Base-by-base conservation (phyloP, 495 filamentous ascomycete species). In the Penicillium pulvis region DNA sequence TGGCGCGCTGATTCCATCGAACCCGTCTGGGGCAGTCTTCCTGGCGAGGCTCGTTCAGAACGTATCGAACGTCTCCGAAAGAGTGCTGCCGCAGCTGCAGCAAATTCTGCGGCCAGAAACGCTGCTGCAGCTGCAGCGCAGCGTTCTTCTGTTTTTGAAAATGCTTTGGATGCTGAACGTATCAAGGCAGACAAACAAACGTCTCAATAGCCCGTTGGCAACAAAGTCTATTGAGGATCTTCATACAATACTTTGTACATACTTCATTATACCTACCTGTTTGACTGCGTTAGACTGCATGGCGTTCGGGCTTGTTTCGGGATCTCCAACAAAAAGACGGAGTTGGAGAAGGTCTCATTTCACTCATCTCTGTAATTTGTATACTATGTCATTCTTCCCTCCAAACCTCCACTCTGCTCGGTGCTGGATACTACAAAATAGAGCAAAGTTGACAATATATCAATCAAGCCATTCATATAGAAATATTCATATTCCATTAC, bases 1-100 rank as follows among this genome's bases (percentile, higher is more conserved):
- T 80, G 77, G 77, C 77, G 75, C 2, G 76, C 77, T 19, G 77
- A 80, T 55, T 74, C 75, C 2, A 76, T 80, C 51, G 77, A 80
- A 46, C 77, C 74, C 7, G 68, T 78, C 41, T 75, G 75, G 75
- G 66, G 75, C 30, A 71, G 73, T 64, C 63, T 81, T 6, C 78
- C 79, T 19, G 77, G 78, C 19, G 77, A 81, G 62, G 72, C 69
- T 12, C 70, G 79, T 36, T 60, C 65, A 7, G 80, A 82, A 46
- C 66, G 77, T 17, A 65, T 81, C 49, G 74, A 66, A 55, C 70
- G 76, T 20, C 60, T 78, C 19, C 71, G 69, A 51, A 75, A 79
- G n/a, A 67, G 68, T 16, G 67, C 73, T 0, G 65, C 66, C 6
- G 65, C 69, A 5, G 60, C 69, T 3, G 61, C 64, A 36, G 39